phyloP scores from a whole-genome alignment of 2,329 filamentous ascomycete genomes.

The Penicillium concentricum region DNA sequence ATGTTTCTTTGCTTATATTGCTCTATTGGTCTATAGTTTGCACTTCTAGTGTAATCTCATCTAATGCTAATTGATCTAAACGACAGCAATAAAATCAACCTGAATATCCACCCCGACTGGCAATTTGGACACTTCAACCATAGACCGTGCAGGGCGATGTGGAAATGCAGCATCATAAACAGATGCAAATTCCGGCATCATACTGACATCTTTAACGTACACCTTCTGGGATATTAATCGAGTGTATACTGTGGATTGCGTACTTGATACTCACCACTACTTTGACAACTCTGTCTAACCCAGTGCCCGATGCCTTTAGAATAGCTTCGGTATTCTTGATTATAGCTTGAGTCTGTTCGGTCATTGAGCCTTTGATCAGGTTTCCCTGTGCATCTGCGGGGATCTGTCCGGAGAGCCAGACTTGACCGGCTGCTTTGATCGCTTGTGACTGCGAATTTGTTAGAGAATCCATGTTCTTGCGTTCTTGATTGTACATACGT shows the following conservation, averaged over 20 bases:
- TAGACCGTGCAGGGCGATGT: constrained; percentile 14
- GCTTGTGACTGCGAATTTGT: constrained; percentile 27
- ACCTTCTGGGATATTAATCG: background rate
- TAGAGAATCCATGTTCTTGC: background rate
- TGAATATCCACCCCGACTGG: constrained; percentile 13
- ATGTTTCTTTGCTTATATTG: no score
- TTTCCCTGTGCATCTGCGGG: constrained; percentile 59
- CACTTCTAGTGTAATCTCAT: no score
- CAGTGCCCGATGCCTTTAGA: constrained; percentile 71
- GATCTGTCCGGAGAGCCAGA: constrained; percentile 69
- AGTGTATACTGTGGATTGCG: background rate
- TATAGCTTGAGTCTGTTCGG: constrained; percentile 49
- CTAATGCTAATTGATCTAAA: no score
- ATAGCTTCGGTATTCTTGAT: constrained; percentile 70
- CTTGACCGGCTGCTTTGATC: constrained; percentile 59
- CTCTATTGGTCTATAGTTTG: no score
- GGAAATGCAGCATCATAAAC: constrained; percentile 13
- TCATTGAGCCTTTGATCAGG: constrained; percentile 46
- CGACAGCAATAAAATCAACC: constrained; percentile 13
- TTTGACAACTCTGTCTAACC: constrained; percentile 74
- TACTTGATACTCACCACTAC: constrained; percentile 48
- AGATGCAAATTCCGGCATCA: constrained; percentile 11
- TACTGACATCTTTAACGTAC: constrained; percentile 16
- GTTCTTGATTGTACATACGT: background rate
- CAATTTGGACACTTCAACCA: constrained; percentile 13